Evolutionary conservation across 257 asterid species (phyloP).

Genomic region (Paraleonurus japonicus): DNA sequence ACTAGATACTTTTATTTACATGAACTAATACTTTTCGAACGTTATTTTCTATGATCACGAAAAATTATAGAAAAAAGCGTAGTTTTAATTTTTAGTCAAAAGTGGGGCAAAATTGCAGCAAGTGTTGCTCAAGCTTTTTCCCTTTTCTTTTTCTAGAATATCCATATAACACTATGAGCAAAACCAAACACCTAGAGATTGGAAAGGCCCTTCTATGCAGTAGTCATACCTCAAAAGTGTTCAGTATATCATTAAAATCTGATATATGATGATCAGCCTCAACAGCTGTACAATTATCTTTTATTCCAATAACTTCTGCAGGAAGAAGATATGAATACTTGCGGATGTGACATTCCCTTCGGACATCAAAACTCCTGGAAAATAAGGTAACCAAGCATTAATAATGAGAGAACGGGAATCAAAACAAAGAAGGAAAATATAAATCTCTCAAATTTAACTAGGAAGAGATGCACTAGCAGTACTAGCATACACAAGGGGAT

Average conservation of each 20-base stretch:
- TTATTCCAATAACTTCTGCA: slow-evolving; percentile 77
- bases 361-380: slow-evolving; percentile 88
- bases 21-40: not conserved
- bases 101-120: not conserved
- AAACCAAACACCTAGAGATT: slow-evolving; percentile 11
- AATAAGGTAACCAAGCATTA: slow-evolving; percentile 16
- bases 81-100: not conserved
- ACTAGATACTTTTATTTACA: not conserved
- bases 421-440: not conserved
- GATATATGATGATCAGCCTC: slow-evolving; percentile 69
- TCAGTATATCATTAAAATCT: slow-evolving; percentile 66
- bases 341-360: slow-evolving; percentile 82
- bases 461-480: slow-evolving; percentile 5
- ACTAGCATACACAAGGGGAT: not conserved
- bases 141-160: not conserved
- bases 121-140: not conserved
- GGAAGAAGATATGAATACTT: slow-evolving; percentile 92
- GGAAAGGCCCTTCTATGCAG: slow-evolving; percentile 12
- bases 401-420: not conserved
- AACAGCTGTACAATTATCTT: slow-evolving; percentile 42
- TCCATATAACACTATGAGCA: slow-evolving; percentile 8
- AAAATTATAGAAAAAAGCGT: not conserved
- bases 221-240: slow-evolving; percentile 64
- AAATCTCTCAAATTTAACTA: slow-evolving; percentile 1
- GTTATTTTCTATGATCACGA: not conserved